Percentiles rank a stretch among this genome's conserved stretches.
Conservation (phyloP, 2,329 filamentous ascomycete species). For the Fusarium sp. region DNA sequence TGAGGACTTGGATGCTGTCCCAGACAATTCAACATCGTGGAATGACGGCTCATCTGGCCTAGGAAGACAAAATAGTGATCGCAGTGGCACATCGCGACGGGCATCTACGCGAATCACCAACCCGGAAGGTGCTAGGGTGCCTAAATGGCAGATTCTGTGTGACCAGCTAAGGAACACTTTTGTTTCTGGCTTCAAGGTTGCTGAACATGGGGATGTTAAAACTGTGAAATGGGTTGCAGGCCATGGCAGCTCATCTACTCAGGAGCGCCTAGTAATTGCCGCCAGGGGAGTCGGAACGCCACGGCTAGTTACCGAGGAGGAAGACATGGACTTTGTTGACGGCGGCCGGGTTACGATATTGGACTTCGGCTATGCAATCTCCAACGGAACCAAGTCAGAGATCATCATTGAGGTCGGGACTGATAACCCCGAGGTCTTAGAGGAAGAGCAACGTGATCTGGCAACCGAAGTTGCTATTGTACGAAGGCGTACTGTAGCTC, state of each 20-base stretch:
- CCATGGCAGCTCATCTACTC: constrained; percentile 60
- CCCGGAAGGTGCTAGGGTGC: constrained; percentile 57
- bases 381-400: constrained; percentile 67
- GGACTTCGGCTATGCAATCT: constrained; percentile 76
- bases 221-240: constrained; percentile 78
- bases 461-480: constrained; percentile 85
- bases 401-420: constrained; percentile 81
- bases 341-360: constrained; percentile 79
- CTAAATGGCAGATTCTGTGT: constrained; percentile 77
- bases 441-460: constrained; percentile 79
- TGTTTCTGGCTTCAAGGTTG: constrained; percentile 74
- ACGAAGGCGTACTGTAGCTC: constrained; percentile 77
- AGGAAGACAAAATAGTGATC: constrained; percentile 50
- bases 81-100: constrained; percentile 49
- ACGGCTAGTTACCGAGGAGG: constrained; percentile 72
- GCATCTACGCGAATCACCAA: constrained; percentile 50
- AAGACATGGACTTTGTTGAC: constrained; percentile 81
- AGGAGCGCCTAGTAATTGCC: constrained; percentile 75
- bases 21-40: constrained; percentile 54
- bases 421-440: constrained; percentile 74
- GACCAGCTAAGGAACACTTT: constrained; percentile 79
- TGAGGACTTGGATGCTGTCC: constrained; percentile 74
- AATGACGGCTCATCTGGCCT: constrained; percentile 43
- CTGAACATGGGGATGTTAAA: constrained; percentile 73
- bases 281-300: constrained; percentile 75